Evolutionary conservation across 2,329 filamentous ascomycete species (phyloP).

Genomic region (Pyrenophora teres): DNA sequence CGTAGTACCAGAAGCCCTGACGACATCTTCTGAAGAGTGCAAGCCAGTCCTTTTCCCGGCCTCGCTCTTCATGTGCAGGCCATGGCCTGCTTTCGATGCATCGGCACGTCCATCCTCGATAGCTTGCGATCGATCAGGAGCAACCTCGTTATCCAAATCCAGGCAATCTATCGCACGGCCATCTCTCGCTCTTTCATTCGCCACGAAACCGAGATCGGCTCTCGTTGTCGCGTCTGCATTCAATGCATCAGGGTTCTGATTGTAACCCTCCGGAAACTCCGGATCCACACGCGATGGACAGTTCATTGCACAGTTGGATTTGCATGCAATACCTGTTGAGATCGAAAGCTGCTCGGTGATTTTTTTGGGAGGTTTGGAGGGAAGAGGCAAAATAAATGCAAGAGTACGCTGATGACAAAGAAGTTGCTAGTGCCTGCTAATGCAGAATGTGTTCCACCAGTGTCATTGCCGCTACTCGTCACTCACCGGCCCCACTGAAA

Average conservation of each 20-base stretch:
- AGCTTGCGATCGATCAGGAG: background rate
- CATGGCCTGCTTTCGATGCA: background rate
- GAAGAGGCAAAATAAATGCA: too few relatives aligned
- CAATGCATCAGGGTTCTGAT: slow-evolving; percentile 64
- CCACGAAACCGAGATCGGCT: slow-evolving; percentile 65
- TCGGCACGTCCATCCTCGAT: background rate
- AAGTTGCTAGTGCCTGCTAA: too few relatives aligned
- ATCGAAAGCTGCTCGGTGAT: too few relatives aligned
- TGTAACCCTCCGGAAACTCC: slow-evolving; percentile 59
- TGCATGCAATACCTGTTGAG: too few relatives aligned
- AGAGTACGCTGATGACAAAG: too few relatives aligned
- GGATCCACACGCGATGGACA: slow-evolving; percentile 66
- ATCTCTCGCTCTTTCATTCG: slow-evolving; percentile 60
- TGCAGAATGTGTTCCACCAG: too few relatives aligned
- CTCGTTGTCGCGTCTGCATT: slow-evolving; percentile 65
- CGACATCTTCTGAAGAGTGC: background rate
- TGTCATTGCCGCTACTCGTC: too few relatives aligned
- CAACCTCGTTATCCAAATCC: slow-evolving; percentile 5
- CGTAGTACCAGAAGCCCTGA: background rate
- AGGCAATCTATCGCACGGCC: slow-evolving; percentile 40
- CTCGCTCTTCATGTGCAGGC: background rate
- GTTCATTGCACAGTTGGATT: slow-evolving; percentile 57
- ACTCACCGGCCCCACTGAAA: too few relatives aligned
- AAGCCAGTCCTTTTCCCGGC: background rate
- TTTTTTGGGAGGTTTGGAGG: too few relatives aligned